Conservation (phyloP, 176 grass and related monocot genomes). For the Tuctoria greenei region DNA sequence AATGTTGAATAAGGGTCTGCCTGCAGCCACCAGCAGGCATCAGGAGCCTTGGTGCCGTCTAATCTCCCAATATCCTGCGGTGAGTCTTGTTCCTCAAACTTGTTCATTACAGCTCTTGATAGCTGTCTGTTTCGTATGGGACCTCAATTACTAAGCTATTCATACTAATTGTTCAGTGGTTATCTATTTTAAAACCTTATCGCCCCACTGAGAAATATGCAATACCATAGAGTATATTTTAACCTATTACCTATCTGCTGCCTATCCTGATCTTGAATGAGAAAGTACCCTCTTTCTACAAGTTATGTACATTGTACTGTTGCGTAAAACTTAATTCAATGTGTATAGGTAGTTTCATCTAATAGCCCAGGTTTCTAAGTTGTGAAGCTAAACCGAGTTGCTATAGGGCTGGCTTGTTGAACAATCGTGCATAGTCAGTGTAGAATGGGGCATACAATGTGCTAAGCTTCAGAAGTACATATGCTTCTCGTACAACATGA, state of each 20-base stretch:
- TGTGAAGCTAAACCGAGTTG: neutral
- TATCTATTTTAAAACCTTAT: slow-evolving; percentile 3
- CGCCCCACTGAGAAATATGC: neutral
- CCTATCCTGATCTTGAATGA: neutral
- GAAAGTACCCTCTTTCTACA: neutral
- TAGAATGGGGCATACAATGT: neutral
- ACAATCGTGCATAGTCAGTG: neutral
- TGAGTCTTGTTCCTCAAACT: slow-evolving; percentile 18
- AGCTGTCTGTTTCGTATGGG: neutral
- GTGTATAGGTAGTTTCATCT: neutral
- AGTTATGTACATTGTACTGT: neutral
- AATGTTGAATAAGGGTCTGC: slow-evolving; percentile 29
- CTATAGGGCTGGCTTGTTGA: neutral
- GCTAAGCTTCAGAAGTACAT: neutral
- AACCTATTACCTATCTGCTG: too few relatives aligned
- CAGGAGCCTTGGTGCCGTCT: slow-evolving; percentile 62
- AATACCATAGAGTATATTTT: too few relatives aligned
- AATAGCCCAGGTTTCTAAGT: neutral
- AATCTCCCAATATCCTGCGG: slow-evolving; percentile 65
- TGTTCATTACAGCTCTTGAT: neutral
- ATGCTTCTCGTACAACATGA: neutral
- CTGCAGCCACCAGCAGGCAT: slow-evolving; percentile 6
- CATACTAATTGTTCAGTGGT: neutral
- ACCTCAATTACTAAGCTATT: neutral
- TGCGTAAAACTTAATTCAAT: neutral